phyloP scores from a whole-genome alignment of 2,329 filamentous ascomycete species.

The Aspergillus eucalypticola region DNA sequence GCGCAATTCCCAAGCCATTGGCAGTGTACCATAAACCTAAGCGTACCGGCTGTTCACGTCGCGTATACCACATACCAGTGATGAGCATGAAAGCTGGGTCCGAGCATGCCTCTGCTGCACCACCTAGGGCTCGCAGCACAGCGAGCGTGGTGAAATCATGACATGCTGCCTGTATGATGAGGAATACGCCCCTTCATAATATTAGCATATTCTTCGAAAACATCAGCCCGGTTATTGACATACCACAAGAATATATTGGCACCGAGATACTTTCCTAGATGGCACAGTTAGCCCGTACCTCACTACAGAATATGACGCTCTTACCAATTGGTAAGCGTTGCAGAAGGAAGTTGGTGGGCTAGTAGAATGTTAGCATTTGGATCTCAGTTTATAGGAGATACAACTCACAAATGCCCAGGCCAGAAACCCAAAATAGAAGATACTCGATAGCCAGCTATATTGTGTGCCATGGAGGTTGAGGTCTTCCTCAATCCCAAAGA shows the following conservation, averaged over 20 bases:
- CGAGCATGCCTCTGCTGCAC: constrained; percentile 58
- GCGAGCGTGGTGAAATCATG: constrained; percentile 58
- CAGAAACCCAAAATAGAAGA: constrained; percentile 60
- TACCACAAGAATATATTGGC: constrained; percentile 60
- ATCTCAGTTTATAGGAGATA: too few relatives aligned
- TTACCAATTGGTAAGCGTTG: constrained; percentile 54
- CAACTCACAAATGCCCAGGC: constrained; percentile 49
- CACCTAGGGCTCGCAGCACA: constrained; percentile 58
- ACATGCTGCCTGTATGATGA: constrained; percentile 56
- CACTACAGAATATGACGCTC: neutral
- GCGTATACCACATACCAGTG: constrained; percentile 66
- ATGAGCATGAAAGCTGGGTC: constrained; percentile 66
- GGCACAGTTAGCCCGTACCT: neutral
- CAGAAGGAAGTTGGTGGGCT: constrained; percentile 55
- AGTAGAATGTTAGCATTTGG: neutral
- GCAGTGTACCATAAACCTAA: constrained; percentile 62
- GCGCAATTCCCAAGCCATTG: constrained; percentile 60
- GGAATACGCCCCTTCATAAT: constrained; percentile 45
- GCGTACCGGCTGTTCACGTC: constrained; percentile 61
- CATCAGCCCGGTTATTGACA: neutral
- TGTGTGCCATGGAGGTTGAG: constrained; percentile 58
- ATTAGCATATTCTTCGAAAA: neutral
- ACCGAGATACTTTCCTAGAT: constrained; percentile 53
- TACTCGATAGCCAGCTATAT: constrained; percentile 58
- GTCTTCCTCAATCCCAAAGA: constrained; percentile 64